Evolutionary conservation across 306 rosid species (phyloP), one percentile per base, ranked within the genome.

Genomic region (Cucumis cinereus): DNA sequence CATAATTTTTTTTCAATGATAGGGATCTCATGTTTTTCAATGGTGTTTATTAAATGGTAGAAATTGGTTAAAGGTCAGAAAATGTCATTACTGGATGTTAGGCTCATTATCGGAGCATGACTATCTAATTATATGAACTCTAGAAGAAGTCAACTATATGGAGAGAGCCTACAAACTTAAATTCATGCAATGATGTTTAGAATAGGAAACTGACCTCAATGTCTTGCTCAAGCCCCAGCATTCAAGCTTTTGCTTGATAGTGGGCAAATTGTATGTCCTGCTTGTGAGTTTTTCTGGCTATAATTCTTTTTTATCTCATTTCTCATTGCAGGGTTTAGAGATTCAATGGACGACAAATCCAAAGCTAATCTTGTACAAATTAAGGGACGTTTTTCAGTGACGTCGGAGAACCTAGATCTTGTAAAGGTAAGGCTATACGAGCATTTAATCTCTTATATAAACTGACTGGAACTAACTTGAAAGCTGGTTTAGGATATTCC

Each of bases 331-430:
- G 99, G 99, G 59, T 92, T 78, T 82, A 85, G 97, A 88, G 98
- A 92, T 83, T 90, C 97, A 70, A 68, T 93, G 81, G 99, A 95
- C 79, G 99, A 95, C 62, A 95, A 90, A 79, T 89, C 97, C 38
- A 95, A 95, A 85, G 87, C 97, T 76, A 95, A 89, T 80, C 88
- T 95, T 68, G 98, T 95, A 83, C 99, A 95, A 91, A 95, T 95
- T 66, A 92, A 84, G 84, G 99, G 99, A 56, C 83, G 99, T 67
- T 95, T 95, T 87, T 95, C 99, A 68, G 99, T 95, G 75, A 95
- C 99, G 1, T 90, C 97, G 57, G 99, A 92, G 85, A 95, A 92
- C 80, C 85, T 95, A 80, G 99, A 95, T 88, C 91, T 95, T 73
- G 99, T 89, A 71, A 95, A 89, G 97, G 99, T 95, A 80, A 85